Evolutionary conservation across 495 filamentous ascomycete genomes (phyloP).

Genomic region (Neurospora africana): DNA sequence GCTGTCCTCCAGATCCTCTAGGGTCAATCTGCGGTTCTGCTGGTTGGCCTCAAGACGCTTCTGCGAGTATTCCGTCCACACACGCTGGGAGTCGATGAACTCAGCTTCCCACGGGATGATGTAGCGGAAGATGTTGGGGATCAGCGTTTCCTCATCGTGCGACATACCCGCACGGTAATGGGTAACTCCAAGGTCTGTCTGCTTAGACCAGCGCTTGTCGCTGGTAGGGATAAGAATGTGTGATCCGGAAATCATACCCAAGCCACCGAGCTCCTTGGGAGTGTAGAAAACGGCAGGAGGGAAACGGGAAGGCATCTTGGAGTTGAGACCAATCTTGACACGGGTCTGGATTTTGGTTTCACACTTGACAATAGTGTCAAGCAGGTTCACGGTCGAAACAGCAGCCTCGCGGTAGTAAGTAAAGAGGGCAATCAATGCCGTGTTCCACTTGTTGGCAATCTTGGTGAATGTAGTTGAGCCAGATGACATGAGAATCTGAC

Average conservation of each 20-base stretch:
- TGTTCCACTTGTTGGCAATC: constrained; percentile 99
- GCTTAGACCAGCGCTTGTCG: constrained; percentile 96
- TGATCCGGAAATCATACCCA: constrained; percentile 98
- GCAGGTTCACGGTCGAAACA: constrained; percentile 88
- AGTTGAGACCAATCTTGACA: constrained; percentile 98
- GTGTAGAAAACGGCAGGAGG: constrained; percentile 99
- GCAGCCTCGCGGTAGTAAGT: constrained; percentile 98
- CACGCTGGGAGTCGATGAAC: constrained; percentile 96
- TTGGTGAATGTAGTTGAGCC: constrained; percentile 99
- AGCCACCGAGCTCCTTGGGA: constrained; percentile 92
- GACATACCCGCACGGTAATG: constrained; percentile 98
- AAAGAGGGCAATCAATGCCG: constrained; percentile 94
- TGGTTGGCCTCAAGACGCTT: constrained; percentile 96
- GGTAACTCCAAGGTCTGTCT: constrained; percentile 94
- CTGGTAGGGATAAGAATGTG: constrained; percentile 97
- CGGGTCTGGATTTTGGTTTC: constrained; percentile 99
- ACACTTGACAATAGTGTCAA: constrained; percentile 98
- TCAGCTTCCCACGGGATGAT: constrained; percentile 99
- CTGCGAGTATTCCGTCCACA: constrained; percentile 99
- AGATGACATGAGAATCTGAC: constrained; percentile 98
- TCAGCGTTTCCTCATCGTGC: constrained; percentile 94
- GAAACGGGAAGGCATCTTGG: constrained; percentile 99
- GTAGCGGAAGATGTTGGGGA: constrained; percentile 98
- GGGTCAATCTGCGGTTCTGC: constrained; percentile 86
- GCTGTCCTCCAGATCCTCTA: constrained; percentile 97